Conservation (phyloP, 108 stramenopile genomes). For the Hondaea fermentalgiana region DNA sequence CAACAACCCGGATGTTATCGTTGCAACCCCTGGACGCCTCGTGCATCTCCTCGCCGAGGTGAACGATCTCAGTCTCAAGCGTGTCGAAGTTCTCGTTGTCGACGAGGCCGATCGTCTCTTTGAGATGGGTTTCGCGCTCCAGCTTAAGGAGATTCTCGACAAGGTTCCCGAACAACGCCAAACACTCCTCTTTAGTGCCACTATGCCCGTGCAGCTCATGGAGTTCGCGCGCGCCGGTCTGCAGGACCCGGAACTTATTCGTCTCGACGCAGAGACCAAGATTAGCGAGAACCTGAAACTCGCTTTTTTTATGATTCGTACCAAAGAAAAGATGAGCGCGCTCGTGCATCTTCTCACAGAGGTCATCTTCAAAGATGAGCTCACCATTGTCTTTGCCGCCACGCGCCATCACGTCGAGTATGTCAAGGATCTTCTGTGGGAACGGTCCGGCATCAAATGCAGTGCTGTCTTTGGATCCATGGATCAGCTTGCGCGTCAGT, state of each 20-base stretch:
- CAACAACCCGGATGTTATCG: slow-evolving; percentile 82
- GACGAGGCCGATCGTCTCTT: slow-evolving; percentile 97
- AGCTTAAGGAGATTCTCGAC: slow-evolving; percentile 57
- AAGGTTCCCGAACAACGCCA: slow-evolving; percentile 55
- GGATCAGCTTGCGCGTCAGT: slow-evolving; percentile 78
- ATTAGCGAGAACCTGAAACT: slow-evolving; percentile 83
- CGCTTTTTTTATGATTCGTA: slow-evolving; percentile 76
- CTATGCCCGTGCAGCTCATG: slow-evolving; percentile 83
- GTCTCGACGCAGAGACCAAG: slow-evolving; percentile 83
- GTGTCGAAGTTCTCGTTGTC: slow-evolving; percentile 76
- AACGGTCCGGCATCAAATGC: slow-evolving; percentile 42
- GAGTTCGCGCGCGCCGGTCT: slow-evolving; percentile 96
- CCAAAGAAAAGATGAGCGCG: slow-evolving; percentile 84
- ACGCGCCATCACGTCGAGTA: slow-evolving; percentile 95
- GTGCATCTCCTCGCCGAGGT: slow-evolving; percentile 92
- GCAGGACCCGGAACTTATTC: slow-evolving; percentile 80
- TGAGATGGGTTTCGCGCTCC: slow-evolving; percentile 94
- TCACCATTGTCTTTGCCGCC: slow-evolving; percentile 84
- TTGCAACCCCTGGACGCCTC: slow-evolving; percentile 94
- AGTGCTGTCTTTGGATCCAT: slow-evolving; percentile 89
- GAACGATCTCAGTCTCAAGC: slow-evolving; percentile 64
- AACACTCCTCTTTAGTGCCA: slow-evolving; percentile 87
- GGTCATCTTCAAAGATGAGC: slow-evolving; percentile 58
- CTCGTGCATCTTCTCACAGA: slow-evolving; percentile 77
- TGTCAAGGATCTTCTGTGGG: slow-evolving; percentile 63